A percentile compares a stretch with the other conserved stretches of the same genome.
Conservation (phyloP, 1,284 basidiomycete genomes). For the Ustilago bromivora region DNA sequence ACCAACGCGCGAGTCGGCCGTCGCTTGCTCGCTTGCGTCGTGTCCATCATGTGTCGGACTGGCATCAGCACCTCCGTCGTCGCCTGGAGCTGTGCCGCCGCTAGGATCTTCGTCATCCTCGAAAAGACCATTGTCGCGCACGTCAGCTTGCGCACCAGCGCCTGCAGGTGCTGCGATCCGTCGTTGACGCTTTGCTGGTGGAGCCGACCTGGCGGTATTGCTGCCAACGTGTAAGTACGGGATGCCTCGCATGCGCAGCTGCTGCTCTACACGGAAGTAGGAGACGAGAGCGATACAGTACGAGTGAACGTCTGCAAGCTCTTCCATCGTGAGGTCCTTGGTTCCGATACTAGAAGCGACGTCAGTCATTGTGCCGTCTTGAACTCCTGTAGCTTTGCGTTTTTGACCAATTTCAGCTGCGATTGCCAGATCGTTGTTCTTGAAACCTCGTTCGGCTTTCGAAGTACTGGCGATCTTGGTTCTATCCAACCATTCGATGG, state of each 20-base stretch:
- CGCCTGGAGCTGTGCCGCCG: conserved; percentile 4
- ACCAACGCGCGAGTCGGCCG: conserved; percentile 69
- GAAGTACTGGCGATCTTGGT: conserved; percentile 30
- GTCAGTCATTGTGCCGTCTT: neutral
- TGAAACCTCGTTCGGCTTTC: conserved; percentile 5
- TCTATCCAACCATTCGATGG: conserved; percentile 60
- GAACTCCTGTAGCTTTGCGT: conserved; percentile 15
- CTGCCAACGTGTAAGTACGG: conserved; percentile 82
- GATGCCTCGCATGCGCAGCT: conserved; percentile 84
- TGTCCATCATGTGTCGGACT: conserved; percentile 21
- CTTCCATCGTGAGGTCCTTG: conserved; percentile 43
- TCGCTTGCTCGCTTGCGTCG: conserved; percentile 71
- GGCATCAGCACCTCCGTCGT: neutral
- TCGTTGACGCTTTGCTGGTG: conserved; percentile 26
- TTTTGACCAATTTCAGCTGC: conserved; percentile 27
- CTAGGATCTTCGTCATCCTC: conserved; percentile 25
- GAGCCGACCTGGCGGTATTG: conserved; percentile 49
- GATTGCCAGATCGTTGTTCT: neutral
- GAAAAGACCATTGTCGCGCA: conserved; percentile 32
- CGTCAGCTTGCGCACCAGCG: conserved; percentile 6
- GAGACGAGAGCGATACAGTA: conserved; percentile 83
- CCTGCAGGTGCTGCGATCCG: neutral
- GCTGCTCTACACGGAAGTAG: conserved; percentile 85
- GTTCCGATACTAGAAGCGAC: conserved; percentile 5
- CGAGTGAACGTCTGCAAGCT: conserved; percentile 53